Evolutionary conservation across 2,329 filamentous ascomycete genomes (phyloP).

Genomic region (Ascochyta viciae-villosae): DNA sequence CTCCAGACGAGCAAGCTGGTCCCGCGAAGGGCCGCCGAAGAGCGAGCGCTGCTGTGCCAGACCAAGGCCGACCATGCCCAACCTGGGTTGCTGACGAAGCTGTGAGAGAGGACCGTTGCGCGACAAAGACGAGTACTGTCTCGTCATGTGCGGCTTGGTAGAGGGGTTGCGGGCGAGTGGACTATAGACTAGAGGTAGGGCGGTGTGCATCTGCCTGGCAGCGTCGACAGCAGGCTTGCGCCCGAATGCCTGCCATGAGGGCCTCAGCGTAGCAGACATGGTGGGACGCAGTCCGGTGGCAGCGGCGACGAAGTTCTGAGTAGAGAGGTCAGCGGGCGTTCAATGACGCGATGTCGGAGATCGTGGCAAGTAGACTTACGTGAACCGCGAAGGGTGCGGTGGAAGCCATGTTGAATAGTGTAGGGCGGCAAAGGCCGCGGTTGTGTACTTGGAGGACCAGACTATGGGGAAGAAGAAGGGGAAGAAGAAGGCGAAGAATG

Average conservation of each 20-base stretch:
- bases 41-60: conserved; percentile 54
- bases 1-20: conserved; percentile 82
- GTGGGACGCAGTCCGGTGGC: conserved; percentile 50
- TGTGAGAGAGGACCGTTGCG: conserved; percentile 44
- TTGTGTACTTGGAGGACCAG: conserved; percentile 24
- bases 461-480: conserved; percentile 11
- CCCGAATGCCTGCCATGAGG: conserved; percentile 43
- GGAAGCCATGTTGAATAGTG: conserved; percentile 57
- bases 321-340: conserved; percentile 24
- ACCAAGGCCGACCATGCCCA: conserved; percentile 47
- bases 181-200: conserved; percentile 41
- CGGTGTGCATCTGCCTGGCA: conserved; percentile 30
- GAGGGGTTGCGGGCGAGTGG: conserved; percentile 43
- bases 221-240: conserved; percentile 30
- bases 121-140: conserved; percentile 51
- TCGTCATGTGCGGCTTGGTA: conserved; percentile 30
- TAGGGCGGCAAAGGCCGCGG: conserved; percentile 44
- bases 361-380: conserved; percentile 51
- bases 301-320: conserved; percentile 57
- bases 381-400: conserved; percentile 57
- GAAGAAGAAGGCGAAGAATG: conserved; percentile 20
- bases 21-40: conserved; percentile 58
- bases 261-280: conserved; percentile 47
- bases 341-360: conserved; percentile 27
- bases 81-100: conserved; percentile 38